Conservation (phyloP, 352 stramenopile genomes). For the Phytophthora pistaciae region DNA sequence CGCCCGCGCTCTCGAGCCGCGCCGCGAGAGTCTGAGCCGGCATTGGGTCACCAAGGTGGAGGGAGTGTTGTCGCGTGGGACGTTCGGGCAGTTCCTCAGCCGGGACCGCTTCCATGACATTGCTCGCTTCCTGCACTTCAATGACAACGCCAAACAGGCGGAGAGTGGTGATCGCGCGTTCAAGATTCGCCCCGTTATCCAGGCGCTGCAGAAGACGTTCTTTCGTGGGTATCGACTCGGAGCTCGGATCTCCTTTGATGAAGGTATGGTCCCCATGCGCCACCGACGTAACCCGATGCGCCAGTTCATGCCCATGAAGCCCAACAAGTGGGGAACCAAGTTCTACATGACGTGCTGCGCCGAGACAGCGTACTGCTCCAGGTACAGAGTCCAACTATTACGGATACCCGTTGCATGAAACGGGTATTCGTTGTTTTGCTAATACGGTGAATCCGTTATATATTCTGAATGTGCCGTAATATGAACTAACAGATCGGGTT, state of each 20-base stretch:
- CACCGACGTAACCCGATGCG: not conserved
- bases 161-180: conserved; percentile 6
- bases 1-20: conserved; percentile 2
- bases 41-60: conserved; percentile 13
- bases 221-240: not conserved
- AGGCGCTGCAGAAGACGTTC: not conserved
- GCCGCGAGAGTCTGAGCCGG: not conserved
- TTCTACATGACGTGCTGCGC: not conserved
- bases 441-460: not conserved
- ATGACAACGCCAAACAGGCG: not conserved
- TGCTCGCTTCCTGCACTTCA: conserved; percentile 8
- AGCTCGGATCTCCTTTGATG: not conserved
- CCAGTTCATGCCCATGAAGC: not conserved
- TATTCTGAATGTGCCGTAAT: not conserved
- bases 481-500: not conserved
- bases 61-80: not conserved
- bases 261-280: not conserved
- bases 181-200: conserved; percentile 6
- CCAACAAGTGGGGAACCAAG: not conserved
- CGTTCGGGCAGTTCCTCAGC: conserved; percentile 13
- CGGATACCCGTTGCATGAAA: not conserved
- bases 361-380: not conserved
- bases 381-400: not conserved
- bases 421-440: not conserved
- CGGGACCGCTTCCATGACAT: conserved; percentile 11